phyloP scores from a whole-genome alignment of 306 rosid species.

The Trifolium fragiferum region DNA sequence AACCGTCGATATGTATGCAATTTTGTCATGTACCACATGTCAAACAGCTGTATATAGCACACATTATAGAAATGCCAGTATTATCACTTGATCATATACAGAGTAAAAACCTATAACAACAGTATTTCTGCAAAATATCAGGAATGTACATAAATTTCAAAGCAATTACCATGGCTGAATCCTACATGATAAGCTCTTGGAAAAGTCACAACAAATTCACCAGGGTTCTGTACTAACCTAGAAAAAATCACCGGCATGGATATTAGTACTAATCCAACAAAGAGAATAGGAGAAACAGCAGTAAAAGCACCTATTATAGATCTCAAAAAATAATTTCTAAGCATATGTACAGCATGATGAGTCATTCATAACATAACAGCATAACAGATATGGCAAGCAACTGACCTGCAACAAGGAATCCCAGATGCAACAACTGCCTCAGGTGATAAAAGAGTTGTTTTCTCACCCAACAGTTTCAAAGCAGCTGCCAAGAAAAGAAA shows the following conservation, averaged over 20 bases:
- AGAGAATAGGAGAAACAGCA: slow-evolving; percentile 30
- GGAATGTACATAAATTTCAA: slow-evolving; percentile 40
- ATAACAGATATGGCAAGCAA: slow-evolving; percentile 37
- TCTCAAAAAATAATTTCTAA: slow-evolving; percentile 31
- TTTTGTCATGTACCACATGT: slow-evolving; percentile 29
- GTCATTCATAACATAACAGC: slow-evolving; percentile 27
- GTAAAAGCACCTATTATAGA: slow-evolving; percentile 38
- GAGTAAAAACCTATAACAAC: slow-evolving; percentile 14
- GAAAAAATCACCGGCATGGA: slow-evolving; percentile 43
- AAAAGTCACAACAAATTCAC: slow-evolving; percentile 98
- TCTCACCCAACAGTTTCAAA: slow-evolving; percentile 87
- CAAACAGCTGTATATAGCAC: slow-evolving; percentile 23
- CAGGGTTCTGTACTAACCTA: slow-evolving; percentile 98
- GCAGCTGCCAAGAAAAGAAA: slow-evolving; percentile 90
- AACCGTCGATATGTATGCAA: slow-evolving; percentile 28
- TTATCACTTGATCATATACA: slow-evolving; percentile 25
- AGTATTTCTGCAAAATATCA: slow-evolving; percentile 30
- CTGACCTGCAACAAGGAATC: slow-evolving; percentile 98
- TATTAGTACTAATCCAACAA: slow-evolving; percentile 50
- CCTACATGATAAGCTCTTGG: slow-evolving; percentile 99
- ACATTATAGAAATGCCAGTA: slow-evolving; percentile 28
- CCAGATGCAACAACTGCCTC: slow-evolving; percentile 77
- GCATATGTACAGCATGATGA: slow-evolving; percentile 10
- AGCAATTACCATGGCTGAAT: slow-evolving; percentile 98
- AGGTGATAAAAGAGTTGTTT: slow-evolving; percentile 91